Base-by-base conservation (phyloP, 495 filamentous ascomycete genomes). In the Cenococcum geophilum region DNA sequence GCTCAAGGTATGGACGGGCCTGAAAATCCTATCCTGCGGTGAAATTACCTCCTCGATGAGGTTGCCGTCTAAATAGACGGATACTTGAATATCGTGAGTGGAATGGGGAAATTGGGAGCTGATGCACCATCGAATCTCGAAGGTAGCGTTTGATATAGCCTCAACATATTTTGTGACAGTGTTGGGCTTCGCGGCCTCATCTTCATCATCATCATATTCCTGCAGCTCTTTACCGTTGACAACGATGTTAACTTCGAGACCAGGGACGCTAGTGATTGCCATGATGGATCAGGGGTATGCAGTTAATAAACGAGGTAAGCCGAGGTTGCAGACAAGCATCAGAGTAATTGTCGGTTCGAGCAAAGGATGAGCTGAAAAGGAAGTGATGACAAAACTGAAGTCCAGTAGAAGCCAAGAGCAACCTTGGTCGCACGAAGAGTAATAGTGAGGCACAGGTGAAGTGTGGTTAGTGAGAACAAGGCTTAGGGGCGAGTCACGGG, bases 141-240 rank as follows among this genome's bases (percentile, higher is more conserved):
- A 58, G 6, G 22, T n/a, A 8, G 25, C 56, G 40, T 20, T 23
- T 21, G 56, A 58, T 23, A 16, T 58, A 1, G 56, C 37, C 12
- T 58, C 42, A 42, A 58, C 27, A 48, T 55, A 52, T 23, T 66
- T 69, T 4, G 50, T 69, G 21, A 63, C 40, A 3, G 35, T 57
- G 11, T 63, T 56, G 0, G 55, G 34, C 16, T 25, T 9, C 42
- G 18, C 3, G 0, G 8, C 25, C 9, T 55, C 59, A 16, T 59
- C 60, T 14, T 57, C 63, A 16, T 66, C 63, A 54, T 61, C 52
- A 21, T 60, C 36, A 35, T 60, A 66, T 50, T 66, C 66, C 16
- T 58, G 1, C 1, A 66, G 50, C 1, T 54, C 16, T 12, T n/a
- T 5, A 4, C 42, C 45, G 22, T 63, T 55, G 20, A 61, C 56